phyloP scores from a whole-genome alignment of 768 basidiomycete genomes.

The Pholiota molesta region DNA sequence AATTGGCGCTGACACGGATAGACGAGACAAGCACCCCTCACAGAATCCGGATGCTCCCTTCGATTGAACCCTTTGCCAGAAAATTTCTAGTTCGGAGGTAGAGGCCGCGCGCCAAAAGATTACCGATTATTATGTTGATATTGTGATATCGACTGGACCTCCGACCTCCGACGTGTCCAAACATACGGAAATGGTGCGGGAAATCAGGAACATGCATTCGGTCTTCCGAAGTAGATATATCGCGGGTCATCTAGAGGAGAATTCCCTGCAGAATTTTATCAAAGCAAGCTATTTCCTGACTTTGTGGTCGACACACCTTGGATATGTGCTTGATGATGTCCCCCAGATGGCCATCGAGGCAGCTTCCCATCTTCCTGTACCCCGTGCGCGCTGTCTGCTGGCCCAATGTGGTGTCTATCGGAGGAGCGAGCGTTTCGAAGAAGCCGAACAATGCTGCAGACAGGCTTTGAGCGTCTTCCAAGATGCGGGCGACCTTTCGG shows the following conservation, averaged over 20 bases:
- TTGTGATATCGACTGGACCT: not conserved
- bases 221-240: not conserved
- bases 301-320: constrained; percentile 3
- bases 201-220: constrained; percentile 8
- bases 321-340: constrained; percentile 6
- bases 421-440: not conserved
- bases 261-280: not conserved
- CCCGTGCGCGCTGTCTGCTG: constrained; percentile 6
- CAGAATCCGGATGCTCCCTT: not conserved
- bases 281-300: constrained; percentile 1
- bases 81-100: not conserved
- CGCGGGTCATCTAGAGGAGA: not conserved
- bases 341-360: constrained; percentile 3
- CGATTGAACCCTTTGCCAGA: constrained; percentile 1
- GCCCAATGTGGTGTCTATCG: not conserved
- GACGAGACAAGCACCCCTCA: constrained; percentile 3
- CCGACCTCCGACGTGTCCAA: not conserved
- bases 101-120: not conserved
- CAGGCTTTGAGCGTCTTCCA: constrained; percentile 4
- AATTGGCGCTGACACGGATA: not conserved
- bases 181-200: not conserved
- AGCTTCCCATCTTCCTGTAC: not conserved
- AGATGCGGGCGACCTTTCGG: not conserved
- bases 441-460: constrained; percentile 1
- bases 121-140: not conserved